These are phyloP conservation scores for Haberlea rhodopensis DNA, from an alignment of 257 asterid genomes.

Conservation along the genomic window DNA sequence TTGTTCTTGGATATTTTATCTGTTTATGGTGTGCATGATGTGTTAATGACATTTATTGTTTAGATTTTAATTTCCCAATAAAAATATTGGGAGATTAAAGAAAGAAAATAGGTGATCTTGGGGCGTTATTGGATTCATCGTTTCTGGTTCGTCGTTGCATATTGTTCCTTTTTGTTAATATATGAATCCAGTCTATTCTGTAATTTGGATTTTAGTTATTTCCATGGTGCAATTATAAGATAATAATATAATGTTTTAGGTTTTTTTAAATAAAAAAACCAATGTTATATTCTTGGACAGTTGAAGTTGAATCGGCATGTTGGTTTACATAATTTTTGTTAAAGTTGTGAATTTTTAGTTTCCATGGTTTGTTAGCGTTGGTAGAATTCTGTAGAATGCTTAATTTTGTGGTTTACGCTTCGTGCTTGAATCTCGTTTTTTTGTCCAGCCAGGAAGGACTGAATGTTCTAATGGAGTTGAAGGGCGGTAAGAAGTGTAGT, in stretches of 20 bases:
- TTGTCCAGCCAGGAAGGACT: slow-evolving; percentile 31
- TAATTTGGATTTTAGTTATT: no score
- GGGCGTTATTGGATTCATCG: slow-evolving; percentile 5
- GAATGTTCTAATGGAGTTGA: slow-evolving; percentile 66
- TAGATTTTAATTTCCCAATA: slow-evolving; percentile 5
- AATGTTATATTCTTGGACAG: not conserved
- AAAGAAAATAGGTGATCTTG: not conserved
- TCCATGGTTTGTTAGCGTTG: not conserved
- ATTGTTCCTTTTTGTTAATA: not conserved
- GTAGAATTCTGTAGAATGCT: not conserved
- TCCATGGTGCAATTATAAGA: not conserved
- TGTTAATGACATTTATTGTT: not conserved
- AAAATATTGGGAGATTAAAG: slow-evolving; percentile 25
- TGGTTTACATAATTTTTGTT: not conserved
- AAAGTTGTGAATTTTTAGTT: no score
- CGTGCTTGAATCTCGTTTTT: not conserved
- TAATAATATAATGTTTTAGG: no score
- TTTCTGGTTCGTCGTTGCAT: slow-evolving; percentile 10
- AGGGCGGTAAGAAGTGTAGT: slow-evolving; percentile 75
- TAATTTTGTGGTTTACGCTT: not conserved
- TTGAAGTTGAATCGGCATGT: not conserved
- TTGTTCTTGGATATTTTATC: not conserved
- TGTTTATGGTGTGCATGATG: not conserved
- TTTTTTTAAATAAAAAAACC: not conserved
- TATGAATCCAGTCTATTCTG: no score